phyloP scores from a whole-genome alignment of 768 basidiomycete genomes.

The Lactarius indigo region DNA sequence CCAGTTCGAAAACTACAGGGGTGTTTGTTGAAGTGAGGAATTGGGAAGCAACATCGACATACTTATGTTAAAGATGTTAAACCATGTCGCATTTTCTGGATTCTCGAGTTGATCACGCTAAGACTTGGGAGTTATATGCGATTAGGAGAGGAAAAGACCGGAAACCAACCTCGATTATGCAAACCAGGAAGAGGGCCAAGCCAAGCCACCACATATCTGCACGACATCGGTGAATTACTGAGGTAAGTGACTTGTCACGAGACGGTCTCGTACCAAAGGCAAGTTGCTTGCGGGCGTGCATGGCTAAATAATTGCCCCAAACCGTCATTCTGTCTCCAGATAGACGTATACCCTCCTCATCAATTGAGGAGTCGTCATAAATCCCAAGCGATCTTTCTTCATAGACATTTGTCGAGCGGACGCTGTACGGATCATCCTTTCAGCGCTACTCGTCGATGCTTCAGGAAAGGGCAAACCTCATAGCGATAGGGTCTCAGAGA shows the following conservation, averaged over 20 bases:
- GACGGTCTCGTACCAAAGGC: conserved; percentile 65
- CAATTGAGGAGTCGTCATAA: conserved; percentile 44
- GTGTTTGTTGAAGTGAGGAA: not conserved
- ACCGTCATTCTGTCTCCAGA: conserved; percentile 51
- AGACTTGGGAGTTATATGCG: conserved; percentile 2
- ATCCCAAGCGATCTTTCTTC: conserved; percentile 90
- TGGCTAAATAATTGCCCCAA: conserved; percentile 73
- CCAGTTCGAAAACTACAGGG: conserved; percentile 72
- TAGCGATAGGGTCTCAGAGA: conserved; percentile 66
- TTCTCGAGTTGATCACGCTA: conserved; percentile 61
- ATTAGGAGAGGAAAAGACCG: not conserved
- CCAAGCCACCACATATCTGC: conserved; percentile 96
- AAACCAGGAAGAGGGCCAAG: conserved; percentile 80
- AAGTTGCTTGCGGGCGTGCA: conserved; percentile 84
- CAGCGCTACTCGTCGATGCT: not conserved
- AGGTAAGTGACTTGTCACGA: not conserved
- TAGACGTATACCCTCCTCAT: conserved; percentile 39
- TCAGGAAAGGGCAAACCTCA: conserved; percentile 50
- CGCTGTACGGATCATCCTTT: conserved; percentile 41
- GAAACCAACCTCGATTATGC: conserved; percentile 80
- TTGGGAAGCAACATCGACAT: conserved; percentile 30
- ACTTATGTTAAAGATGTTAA: conserved; percentile 82
- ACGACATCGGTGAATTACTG: conserved; percentile 1
- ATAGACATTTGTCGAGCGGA: conserved; percentile 91
- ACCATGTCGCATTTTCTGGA: conserved; percentile 56